These are phyloP conservation scores for Pulicaria dysenterica DNA, from an alignment of 129 eudicot species.

Conservation along the genomic window DNA sequence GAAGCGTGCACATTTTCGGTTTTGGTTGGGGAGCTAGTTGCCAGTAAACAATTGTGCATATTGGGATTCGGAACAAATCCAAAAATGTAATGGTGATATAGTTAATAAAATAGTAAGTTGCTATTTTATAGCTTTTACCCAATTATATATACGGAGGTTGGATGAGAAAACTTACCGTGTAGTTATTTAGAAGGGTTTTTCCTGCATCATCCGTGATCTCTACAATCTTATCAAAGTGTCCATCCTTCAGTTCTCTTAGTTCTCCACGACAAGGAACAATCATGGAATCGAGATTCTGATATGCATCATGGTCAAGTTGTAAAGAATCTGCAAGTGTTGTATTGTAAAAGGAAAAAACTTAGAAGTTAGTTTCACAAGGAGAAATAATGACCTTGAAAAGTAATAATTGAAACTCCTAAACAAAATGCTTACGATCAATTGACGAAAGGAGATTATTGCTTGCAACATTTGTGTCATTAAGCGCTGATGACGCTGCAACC, in stretches of 20 bases:
- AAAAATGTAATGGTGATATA: too few relatives aligned
- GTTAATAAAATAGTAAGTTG: too few relatives aligned
- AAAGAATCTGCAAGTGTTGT: conserved; percentile 57
- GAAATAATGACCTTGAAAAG: not conserved
- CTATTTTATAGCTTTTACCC: too few relatives aligned
- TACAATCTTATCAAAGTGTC: conserved; percentile 71
- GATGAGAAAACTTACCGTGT: conserved; percentile 50
- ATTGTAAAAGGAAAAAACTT: not conserved
- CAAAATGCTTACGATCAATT: conserved; percentile 60
- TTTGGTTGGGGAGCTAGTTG: too few relatives aligned
- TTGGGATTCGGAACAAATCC: too few relatives aligned
- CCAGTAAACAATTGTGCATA: too few relatives aligned
- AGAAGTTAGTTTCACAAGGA: not conserved
- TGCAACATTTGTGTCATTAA: conserved; percentile 64
- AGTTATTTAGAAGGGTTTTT: conserved; percentile 75
- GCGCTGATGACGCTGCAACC: conserved; percentile 68
- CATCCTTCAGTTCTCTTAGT: conserved; percentile 70
- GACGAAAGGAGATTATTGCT: conserved; percentile 67
- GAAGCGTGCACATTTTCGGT: too few relatives aligned
- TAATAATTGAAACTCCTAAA: not conserved
- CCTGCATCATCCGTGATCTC: conserved; percentile 89
- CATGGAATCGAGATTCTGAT: conserved; percentile 76
- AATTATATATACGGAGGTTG: not conserved
- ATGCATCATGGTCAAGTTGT: conserved; percentile 89
- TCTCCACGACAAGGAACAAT: conserved; percentile 88